Evolutionary conservation across 1,284 basidiomycete species (phyloP).

Genomic region (Cryptococcus sp.): DNA sequence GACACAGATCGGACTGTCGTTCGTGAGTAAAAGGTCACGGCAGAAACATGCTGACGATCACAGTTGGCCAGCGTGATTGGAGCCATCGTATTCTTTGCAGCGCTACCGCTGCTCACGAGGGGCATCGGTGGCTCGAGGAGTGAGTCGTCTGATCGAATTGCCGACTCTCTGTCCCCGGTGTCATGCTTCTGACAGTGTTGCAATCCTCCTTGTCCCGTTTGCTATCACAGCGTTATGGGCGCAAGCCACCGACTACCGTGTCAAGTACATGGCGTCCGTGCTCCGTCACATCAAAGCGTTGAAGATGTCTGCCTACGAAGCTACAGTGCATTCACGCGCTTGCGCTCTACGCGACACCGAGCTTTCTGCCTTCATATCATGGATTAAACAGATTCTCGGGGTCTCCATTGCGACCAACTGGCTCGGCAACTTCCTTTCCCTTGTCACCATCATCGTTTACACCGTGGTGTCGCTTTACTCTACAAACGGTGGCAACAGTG

Average conservation of each 20-base stretch:
- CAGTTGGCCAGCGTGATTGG: constrained; percentile 15
- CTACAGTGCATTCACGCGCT: constrained; percentile 5
- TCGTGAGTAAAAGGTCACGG: constrained; percentile 12
- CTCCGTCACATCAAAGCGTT: constrained; percentile 28
- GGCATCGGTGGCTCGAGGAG: constrained; percentile 10
- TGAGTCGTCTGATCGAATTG: neutral
- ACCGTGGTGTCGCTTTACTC: constrained; percentile 18
- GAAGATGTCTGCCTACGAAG: constrained; percentile 27
- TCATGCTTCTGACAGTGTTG: too few relatives aligned
- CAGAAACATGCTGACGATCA: neutral
- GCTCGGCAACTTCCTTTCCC: constrained; percentile 15
- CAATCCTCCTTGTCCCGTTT: too few relatives aligned
- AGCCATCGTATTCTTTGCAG: constrained; percentile 19
- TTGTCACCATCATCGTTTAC: constrained; percentile 22
- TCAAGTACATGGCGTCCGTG: constrained; percentile 24
- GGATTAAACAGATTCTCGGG: constrained; percentile 16
- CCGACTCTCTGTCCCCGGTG: too few relatives aligned
- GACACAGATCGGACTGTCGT: constrained; percentile 24
- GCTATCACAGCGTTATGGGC: constrained; percentile 17
- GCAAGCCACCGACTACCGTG: constrained; percentile 15
- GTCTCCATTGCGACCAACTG: constrained; percentile 20
- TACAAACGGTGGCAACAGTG: neutral
- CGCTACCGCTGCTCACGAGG: constrained; percentile 12
- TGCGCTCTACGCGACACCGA: constrained; percentile 12
- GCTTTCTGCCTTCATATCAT: constrained; percentile 6